A percentile compares a stretch with the other conserved stretches of the same genome.
Conservation (phyloP, 345 rosid species). For the Lumnitzera racemosa region DNA sequence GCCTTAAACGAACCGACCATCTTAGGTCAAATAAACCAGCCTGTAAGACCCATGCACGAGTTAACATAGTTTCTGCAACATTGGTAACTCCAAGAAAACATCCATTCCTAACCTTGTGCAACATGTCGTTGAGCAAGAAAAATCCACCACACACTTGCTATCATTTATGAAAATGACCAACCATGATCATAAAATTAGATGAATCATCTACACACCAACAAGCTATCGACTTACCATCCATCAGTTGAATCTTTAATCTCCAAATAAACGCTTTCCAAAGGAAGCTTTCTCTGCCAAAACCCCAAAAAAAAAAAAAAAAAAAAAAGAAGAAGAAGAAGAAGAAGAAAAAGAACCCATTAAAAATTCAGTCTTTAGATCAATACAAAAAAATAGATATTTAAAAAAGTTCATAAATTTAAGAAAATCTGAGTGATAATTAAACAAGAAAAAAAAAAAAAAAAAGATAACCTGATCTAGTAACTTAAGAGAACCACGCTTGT, state of each 20-base stretch:
- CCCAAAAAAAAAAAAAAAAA: background rate
- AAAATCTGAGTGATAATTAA: background rate
- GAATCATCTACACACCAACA: background rate
- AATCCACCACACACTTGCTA: too few relatives aligned
- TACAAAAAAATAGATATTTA: too few relatives aligned
- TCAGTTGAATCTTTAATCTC: conserved; percentile 50
- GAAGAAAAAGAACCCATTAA: background rate
- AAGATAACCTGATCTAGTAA: conserved; percentile 51
- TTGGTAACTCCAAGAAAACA: too few relatives aligned
- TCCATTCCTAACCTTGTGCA: too few relatives aligned
- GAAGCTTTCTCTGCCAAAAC: conserved; percentile 72
- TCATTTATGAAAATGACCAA: too few relatives aligned
- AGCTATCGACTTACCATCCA: conserved; percentile 54
- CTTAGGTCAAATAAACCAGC: too few relatives aligned
- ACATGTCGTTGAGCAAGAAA: too few relatives aligned
- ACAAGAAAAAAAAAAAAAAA: background rate
- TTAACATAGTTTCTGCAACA: too few relatives aligned
- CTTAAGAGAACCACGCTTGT: conserved; percentile 62
- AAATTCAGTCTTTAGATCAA: background rate
- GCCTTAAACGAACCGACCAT: too few relatives aligned
- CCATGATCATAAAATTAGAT: too few relatives aligned
- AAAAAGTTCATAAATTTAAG: background rate
- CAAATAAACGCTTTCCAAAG: conserved; percentile 58
- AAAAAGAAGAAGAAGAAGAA: background rate
- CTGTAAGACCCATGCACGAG: too few relatives aligned